Evolutionary conservation across 805 yeast genomes (phyloP), one percentile per base, ranked within the genome.

Genomic region (Ogataea glucozyma): DNA sequence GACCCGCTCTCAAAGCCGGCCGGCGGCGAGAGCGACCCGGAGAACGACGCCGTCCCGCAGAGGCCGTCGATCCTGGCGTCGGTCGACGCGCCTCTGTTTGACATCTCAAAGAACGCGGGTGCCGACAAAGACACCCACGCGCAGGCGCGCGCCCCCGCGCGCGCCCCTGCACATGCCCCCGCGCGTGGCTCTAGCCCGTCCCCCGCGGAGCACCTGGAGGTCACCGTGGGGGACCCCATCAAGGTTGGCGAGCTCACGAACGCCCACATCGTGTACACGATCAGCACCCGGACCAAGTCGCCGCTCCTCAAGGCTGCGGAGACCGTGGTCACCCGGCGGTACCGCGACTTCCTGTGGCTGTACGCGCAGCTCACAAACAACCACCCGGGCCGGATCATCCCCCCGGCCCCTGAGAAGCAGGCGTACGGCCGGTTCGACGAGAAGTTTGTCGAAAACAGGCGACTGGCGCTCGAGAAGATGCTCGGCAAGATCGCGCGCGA

Each of bases 401-500:
- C 99, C 1, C 96, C 98, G 1, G 97, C 98, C 4, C 90, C 97
- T 0, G 95, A 87, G 46, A 95, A 93, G 62, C 96, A 95, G 49
- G 85, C 85, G 6, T 83, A 90, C 42, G 97, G 98, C 4, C 75
- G 97, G 48, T 89, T 93, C 65, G 88, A 88, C 54, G 88, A 88
- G 52, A 89, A 83, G 54, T 90, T 93, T 54, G 81, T 93, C 39
- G 97, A 93, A 62, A 80, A 80, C 50, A 77, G 98, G 63, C 72
- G 97, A 44, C 70, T 83, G 18, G 87, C 91, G 4, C 71, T 93
- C 58, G 97, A 91, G 59, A 80, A 74, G 53, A 93, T 93, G 99
- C 72, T 93, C 46, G 66, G 63, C 26, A 85, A 85, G 57, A 83
- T 88, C n/a, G 70, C 86, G 6, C 64, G 64, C 26, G 79, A 76